Conservation (phyloP, 306 rosid species). For the Rubus parviflorus region DNA sequence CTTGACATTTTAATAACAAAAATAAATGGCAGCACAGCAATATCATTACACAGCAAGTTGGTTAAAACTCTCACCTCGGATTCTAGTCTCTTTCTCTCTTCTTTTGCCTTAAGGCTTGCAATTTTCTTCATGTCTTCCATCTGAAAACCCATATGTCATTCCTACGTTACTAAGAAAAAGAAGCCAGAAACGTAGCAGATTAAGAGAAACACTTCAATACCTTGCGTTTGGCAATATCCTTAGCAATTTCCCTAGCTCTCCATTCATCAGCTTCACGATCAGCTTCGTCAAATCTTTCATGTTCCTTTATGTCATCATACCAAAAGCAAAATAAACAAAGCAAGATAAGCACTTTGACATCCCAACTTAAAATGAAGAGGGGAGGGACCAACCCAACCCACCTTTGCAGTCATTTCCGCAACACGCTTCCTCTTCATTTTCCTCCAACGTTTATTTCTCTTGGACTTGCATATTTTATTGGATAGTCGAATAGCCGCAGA, state of each 20-base stretch:
- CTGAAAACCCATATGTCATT: slow-evolving; percentile 43
- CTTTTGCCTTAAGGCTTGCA: slow-evolving; percentile 79
- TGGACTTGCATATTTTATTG: slow-evolving; percentile 50
- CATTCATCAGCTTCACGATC: slow-evolving; percentile 90
- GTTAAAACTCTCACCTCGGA: slow-evolving; percentile 53
- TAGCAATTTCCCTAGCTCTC: slow-evolving; percentile 83
- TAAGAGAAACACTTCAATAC: slow-evolving; percentile 33
- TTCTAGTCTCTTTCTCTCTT: slow-evolving; percentile 78
- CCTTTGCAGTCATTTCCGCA: slow-evolving; percentile 67
- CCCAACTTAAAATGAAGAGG: not conserved
- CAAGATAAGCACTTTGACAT: not conserved
- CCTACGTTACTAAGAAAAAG: not conserved
- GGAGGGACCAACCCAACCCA: slow-evolving; percentile 21
- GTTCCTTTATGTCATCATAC: slow-evolving; percentile 45
- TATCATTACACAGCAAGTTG: not conserved
- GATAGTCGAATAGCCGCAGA: slow-evolving; percentile 53
- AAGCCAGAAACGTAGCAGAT: not conserved
- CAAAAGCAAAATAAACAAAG: slow-evolving; percentile 11
- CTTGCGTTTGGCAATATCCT: slow-evolving; percentile 75
- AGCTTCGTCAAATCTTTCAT: slow-evolving; percentile 51
- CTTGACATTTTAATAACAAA: not conserved
- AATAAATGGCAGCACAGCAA: not conserved
- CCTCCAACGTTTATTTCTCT: slow-evolving; percentile 74
- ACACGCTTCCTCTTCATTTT: slow-evolving; percentile 59
- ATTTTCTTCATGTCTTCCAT: slow-evolving; percentile 84